Conservation (phyloP, 2,329 filamentous ascomycete genomes). For the Didymella exigua region DNA sequence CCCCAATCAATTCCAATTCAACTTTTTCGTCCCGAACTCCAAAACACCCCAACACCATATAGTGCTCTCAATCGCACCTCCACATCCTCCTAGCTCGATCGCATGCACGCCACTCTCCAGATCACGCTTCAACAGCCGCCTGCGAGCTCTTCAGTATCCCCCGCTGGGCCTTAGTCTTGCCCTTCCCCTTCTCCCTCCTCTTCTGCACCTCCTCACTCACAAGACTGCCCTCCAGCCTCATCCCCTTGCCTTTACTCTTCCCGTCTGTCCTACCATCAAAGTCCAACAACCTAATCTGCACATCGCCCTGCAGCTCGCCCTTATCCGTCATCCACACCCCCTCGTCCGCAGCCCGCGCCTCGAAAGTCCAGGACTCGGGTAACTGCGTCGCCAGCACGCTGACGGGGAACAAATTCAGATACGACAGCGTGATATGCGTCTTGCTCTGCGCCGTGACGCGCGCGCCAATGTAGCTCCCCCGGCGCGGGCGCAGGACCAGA, state of each 20-base stretch:
- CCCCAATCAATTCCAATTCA: not conserved
- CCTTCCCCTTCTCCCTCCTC: conserved; percentile 28
- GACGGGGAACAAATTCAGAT: conserved; percentile 90
- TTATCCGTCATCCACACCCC: conserved; percentile 42
- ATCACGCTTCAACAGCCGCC: too few relatives aligned
- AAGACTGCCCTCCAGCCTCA: conserved; percentile 90
- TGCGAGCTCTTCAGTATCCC: conserved; percentile 14
- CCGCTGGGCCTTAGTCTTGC: conserved; percentile 20
- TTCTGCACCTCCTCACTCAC: conserved; percentile 70
- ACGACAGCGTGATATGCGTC: conserved; percentile 85
- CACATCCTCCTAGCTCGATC: too few relatives aligned
- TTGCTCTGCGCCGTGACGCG: conserved; percentile 85
- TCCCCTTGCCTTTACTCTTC: conserved; percentile 71
- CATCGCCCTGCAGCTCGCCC: conserved; percentile 68
- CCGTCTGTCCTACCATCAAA: conserved; percentile 73
- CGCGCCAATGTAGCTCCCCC: conserved; percentile 77
- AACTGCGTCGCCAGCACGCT: conserved; percentile 79
- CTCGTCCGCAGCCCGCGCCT: conserved; percentile 31
- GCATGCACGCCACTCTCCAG: too few relatives aligned
- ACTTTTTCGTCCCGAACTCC: conserved; percentile 2
- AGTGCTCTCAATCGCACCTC: not conserved
- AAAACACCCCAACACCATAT: not conserved
- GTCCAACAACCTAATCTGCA: conserved; percentile 67
- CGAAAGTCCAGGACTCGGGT: conserved; percentile 80
- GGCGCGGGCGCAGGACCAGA: conserved; percentile 77